Percentiles rank a stretch among this genome's conserved stretches.
These are phyloP conservation scores for Eucalyptus guilfoylei DNA, from an alignment of 345 rosid genomes.

Conservation along the genomic window DNA sequence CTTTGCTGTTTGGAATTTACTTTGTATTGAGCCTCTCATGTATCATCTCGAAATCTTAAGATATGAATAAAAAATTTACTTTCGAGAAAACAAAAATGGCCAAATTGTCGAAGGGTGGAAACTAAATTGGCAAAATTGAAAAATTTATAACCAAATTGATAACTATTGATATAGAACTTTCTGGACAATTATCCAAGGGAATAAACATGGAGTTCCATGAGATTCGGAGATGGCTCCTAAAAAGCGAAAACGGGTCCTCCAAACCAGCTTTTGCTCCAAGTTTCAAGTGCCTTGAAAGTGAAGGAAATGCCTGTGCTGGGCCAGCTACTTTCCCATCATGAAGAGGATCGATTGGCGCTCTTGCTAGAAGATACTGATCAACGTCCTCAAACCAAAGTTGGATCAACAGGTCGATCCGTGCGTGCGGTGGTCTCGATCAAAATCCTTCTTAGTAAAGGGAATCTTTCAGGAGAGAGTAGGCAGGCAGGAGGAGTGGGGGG, in stretches of 20 bases:
- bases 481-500: not conserved
- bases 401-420: not conserved
- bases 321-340: not conserved
- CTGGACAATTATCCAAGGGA: fast-evolving
- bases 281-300: not conserved
- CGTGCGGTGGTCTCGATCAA: not conserved
- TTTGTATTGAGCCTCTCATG: not conserved
- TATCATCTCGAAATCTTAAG: too few relatives aligned
- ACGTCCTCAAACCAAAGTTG: not conserved
- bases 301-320: not conserved
- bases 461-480: not conserved
- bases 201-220: not conserved
- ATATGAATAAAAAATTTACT: too few relatives aligned
- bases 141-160: fast-evolving
- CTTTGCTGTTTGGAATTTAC: not conserved
- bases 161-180: fast-evolving
- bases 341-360: not conserved
- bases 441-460: not conserved
- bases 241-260: not conserved
- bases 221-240: not conserved
- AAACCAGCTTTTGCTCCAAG: not conserved
- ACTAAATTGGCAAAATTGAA: fast-evolving
- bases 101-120: fast-evolving
- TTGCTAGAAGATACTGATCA: not conserved
- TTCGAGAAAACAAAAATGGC: not conserved